phyloP scores from a whole-genome alignment of 192 early-diverging fungal genomes.

The Dissophora ornata region DNA sequence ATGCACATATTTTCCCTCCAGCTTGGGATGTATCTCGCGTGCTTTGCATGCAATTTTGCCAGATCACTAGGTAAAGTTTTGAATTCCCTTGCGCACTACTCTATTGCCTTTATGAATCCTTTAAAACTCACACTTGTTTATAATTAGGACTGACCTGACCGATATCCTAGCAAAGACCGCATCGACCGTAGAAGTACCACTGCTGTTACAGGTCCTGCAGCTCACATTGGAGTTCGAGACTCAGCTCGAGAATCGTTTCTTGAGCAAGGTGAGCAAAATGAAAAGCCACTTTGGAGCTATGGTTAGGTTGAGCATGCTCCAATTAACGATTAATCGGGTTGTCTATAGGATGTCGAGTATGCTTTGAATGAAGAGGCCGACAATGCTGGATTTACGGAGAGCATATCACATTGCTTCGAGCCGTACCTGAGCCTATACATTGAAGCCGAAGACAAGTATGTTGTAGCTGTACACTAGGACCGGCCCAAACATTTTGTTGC shows the following conservation, averaged over 20 bases:
- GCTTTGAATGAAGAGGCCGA: slow-evolving; percentile 36
- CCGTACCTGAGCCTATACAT: slow-evolving; percentile 92
- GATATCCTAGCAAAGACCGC: slow-evolving; percentile 70
- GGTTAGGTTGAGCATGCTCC: no score
- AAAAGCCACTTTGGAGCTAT: neutral
- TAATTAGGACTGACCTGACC: slow-evolving; percentile 69
- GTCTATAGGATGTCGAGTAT: slow-evolving; percentile 43
- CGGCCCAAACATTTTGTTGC: no score
- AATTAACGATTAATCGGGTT: no score
- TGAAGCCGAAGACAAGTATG: slow-evolving; percentile 82
- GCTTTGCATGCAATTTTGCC: slow-evolving; percentile 82
- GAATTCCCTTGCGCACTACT: no score
- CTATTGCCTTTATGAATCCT: neutral
- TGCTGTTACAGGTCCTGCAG: slow-evolving; percentile 80
- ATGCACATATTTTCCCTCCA: slow-evolving; percentile 82
- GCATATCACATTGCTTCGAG: slow-evolving; percentile 87
- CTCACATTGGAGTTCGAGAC: slow-evolving; percentile 92
- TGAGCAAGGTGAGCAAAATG: slow-evolving; percentile 52
- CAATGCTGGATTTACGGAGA: slow-evolving; percentile 69
- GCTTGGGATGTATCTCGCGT: slow-evolving; percentile 80
- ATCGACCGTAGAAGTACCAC: slow-evolving; percentile 71
- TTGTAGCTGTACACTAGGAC: slow-evolving; percentile 4
- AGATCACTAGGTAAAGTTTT: slow-evolving; percentile 86
- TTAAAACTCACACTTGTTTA: no score
- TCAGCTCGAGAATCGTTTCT: slow-evolving; percentile 82